Evolutionary conservation across 225 moss, liverwort and hornwort species (phyloP).

Genomic region (Neckera pumila): DNA sequence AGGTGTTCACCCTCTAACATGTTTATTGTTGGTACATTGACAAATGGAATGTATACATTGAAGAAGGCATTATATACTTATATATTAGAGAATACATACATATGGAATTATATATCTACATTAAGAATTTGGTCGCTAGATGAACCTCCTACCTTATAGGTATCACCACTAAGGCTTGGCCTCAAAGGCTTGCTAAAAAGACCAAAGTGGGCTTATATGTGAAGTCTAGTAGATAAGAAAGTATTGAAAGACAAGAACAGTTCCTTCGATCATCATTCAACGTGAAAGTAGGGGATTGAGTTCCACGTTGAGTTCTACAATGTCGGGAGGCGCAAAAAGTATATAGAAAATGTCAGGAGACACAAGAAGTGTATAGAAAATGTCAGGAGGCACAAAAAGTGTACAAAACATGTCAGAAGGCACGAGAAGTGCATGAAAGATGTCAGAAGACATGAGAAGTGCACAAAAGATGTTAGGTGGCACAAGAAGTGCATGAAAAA

Average conservation of each 20-base stretch:
- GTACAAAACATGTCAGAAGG: too few relatives aligned
- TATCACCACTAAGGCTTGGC: rapidly evolving
- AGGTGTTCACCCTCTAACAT: rapidly evolving
- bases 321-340: neutral
- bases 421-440: too few relatives aligned
- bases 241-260: neutral
- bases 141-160: rapidly evolving
- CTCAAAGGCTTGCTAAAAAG: rapidly evolving
- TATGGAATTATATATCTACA: too few relatives aligned
- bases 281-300: rapidly evolving
- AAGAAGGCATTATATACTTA: neutral
- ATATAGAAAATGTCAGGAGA: too few relatives aligned
- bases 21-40: neutral
- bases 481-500: too few relatives aligned
- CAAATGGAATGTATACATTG: neutral
- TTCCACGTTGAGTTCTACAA: neutral
- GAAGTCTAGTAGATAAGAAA: rapidly evolving
- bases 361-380: too few relatives aligned
- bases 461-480: too few relatives aligned
- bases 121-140: rapidly evolving
- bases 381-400: too few relatives aligned
- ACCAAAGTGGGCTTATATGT: rapidly evolving
- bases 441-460: too few relatives aligned
- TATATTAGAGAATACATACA: rapidly evolving
- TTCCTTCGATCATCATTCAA: rapidly evolving